These are phyloP conservation scores for Centaurea solstitialis DNA, from an alignment of 129 eudicot genomes.

Conservation along the genomic window DNA sequence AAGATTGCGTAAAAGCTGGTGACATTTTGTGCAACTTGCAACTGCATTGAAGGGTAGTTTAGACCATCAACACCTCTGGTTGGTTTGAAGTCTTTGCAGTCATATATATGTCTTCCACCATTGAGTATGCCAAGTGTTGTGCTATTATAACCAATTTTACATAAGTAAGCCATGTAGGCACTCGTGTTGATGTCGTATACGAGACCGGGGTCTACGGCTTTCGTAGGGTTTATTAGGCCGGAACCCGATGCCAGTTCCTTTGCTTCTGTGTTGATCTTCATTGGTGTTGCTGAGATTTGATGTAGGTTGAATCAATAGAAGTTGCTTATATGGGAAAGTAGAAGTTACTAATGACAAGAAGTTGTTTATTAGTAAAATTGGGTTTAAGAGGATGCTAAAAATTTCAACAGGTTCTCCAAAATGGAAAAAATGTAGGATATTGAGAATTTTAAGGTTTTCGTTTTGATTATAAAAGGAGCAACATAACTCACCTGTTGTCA, in stretches of 20 bases:
- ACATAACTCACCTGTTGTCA: conserved; percentile 71
- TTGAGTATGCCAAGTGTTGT: conserved; percentile 46
- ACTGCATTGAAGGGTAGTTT: conserved; percentile 81
- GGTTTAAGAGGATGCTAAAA: not conserved
- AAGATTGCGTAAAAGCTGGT: conserved; percentile 49
- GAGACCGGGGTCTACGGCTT: conserved; percentile 75
- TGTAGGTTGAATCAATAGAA: not conserved
- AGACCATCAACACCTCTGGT: conserved; percentile 73
- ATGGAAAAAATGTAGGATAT: too few relatives aligned
- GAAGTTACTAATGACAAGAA: not conserved
- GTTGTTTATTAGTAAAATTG: not conserved
- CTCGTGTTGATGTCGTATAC: conserved; percentile 53
- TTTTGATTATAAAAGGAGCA: not conserved
- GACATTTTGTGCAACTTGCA: conserved; percentile 37
- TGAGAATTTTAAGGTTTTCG: too few relatives aligned
- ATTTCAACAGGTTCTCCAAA: too few relatives aligned
- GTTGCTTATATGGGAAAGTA: not conserved
- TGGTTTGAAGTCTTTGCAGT: conserved; percentile 47
- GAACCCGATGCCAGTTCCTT: conserved; percentile 67
- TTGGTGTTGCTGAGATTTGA: conserved; percentile 50
- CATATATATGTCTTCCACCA: conserved; percentile 38
- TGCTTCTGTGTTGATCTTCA: conserved; percentile 48
- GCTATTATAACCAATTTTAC: conserved; percentile 70
- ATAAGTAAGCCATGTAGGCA: conserved; percentile 62
- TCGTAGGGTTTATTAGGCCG: conserved; percentile 67